Evolutionary conservation across 495 filamentous ascomycete species (phyloP).

Genomic region (Lasiosphaeria miniovina): DNA sequence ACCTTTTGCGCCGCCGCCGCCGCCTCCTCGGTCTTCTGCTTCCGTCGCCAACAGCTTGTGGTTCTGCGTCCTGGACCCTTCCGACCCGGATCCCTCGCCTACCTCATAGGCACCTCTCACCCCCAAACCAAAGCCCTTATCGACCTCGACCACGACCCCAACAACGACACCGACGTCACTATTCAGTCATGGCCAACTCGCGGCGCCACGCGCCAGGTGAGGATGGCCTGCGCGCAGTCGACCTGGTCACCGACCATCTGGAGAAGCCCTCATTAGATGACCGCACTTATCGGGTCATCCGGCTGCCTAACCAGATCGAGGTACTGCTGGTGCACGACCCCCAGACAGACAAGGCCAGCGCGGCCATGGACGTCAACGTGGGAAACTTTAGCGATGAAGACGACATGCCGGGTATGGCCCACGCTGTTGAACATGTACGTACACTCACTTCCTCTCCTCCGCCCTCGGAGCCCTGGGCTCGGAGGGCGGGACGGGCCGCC

Average conservation of each 20-base stretch:
- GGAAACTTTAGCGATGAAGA: conserved; percentile 90
- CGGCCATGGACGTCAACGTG: conserved; percentile 91
- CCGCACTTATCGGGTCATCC: conserved; percentile 82
- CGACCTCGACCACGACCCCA: conserved; percentile 12
- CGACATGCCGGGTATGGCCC: conserved; percentile 90
- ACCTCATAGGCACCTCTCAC: not conserved
- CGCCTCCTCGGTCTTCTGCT: conserved; percentile 6
- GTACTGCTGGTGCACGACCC: conserved; percentile 90
- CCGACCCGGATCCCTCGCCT: conserved; percentile 11
- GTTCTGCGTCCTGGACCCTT: conserved; percentile 1
- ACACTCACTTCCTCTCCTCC: not conserved
- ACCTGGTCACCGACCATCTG: conserved; percentile 72
- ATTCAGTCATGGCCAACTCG: conserved; percentile 23
- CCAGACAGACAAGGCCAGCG: conserved; percentile 94
- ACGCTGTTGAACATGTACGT: conserved; percentile 73
- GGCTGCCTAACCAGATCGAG: conserved; percentile 85
- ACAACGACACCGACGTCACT: conserved; percentile 1
- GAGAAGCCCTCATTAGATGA: conserved; percentile 89
- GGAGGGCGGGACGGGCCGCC: not conserved
- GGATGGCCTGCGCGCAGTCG: conserved; percentile 43
- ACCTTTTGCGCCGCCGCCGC: conserved; percentile 1
- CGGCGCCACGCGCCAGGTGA: conserved; percentile 23
- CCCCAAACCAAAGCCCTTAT: not conserved
- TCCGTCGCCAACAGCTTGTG: not conserved
- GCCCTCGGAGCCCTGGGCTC: conserved; percentile 1